Evolutionary conservation across 208 protist species (phyloP).

Genomic region (Leishmania turanica): DNA sequence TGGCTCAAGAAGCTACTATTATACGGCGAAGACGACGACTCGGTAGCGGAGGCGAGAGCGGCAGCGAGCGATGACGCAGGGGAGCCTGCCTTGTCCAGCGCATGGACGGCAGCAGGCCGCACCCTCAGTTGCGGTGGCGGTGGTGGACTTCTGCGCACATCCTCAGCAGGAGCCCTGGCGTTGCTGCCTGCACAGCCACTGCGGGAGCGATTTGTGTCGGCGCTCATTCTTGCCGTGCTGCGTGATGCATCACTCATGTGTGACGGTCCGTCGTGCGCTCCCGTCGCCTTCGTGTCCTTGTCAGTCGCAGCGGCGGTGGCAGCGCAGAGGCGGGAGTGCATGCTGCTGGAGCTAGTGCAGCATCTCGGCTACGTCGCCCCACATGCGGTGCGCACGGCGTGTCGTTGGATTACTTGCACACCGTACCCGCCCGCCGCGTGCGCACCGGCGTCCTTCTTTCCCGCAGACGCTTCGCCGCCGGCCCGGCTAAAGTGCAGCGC

Average conservation of each 20-base stretch:
- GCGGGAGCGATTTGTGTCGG: slow-evolving; percentile 5
- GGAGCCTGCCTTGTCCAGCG: background rate
- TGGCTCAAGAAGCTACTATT: slow-evolving; percentile 3
- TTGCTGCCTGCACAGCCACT: background rate
- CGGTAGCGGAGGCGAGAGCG: background rate
- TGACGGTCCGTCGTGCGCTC: background rate
- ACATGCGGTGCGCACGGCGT: slow-evolving; percentile 14
- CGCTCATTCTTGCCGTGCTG: slow-evolving; percentile 17
- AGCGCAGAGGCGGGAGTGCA: slow-evolving; percentile 9
- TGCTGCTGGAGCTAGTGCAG: slow-evolving; percentile 15
- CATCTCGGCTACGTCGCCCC: slow-evolving; percentile 22
- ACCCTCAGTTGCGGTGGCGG: background rate
- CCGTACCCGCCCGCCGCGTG: slow-evolving; percentile 7
- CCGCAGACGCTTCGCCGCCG: background rate
- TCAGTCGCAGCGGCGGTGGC: background rate
- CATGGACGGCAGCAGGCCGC: background rate
- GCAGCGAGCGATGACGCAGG: background rate
- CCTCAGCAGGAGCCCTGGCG: background rate
- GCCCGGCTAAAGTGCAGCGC: background rate
- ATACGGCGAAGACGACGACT: background rate
- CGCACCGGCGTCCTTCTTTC: background rate
- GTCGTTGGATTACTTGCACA: slow-evolving; percentile 12
- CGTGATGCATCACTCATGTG: slow-evolving; percentile 16
- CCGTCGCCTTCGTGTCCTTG: background rate
- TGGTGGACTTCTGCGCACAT: background rate